Conservation (phyloP, 2,329 filamentous ascomycete genomes). For the Tolypocladium endophyticum region DNA sequence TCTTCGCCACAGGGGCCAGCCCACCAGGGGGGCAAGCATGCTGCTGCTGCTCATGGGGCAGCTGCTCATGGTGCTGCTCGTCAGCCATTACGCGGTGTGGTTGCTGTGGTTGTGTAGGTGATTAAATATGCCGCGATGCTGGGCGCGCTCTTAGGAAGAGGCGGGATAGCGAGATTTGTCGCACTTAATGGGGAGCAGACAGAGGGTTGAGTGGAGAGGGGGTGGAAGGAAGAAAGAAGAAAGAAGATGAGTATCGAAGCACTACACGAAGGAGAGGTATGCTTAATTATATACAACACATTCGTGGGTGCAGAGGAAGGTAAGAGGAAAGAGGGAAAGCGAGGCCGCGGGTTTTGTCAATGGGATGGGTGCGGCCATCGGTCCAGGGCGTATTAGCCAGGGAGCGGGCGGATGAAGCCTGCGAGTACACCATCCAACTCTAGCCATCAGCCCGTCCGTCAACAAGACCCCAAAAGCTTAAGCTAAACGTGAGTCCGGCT, state of each 20-base stretch:
- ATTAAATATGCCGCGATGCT: background rate
- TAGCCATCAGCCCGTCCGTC: background rate
- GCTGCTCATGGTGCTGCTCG: conserved; percentile 12
- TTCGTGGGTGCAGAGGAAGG: conserved; percentile 37
- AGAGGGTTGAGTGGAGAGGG: conserved; percentile 6
- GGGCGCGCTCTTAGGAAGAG: background rate
- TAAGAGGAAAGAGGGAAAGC: conserved; percentile 10
- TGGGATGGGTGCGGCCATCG: conserved; percentile 9
- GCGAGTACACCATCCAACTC: background rate
- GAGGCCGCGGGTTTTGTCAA: conserved; percentile 23
- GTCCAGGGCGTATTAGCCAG: background rate
- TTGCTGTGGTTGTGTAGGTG: background rate
- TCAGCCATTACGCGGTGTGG: conserved; percentile 38
- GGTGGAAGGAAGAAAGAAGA: conserved; percentile 7
- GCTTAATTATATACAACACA: conserved; percentile 32
- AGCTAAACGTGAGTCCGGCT: background rate
- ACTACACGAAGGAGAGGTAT: conserved; percentile 37
- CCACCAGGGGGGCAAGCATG: conserved; percentile 16
- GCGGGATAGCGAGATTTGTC: conserved; percentile 1
- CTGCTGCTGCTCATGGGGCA: background rate
- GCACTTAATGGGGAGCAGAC: background rate
- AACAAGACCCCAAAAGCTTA: background rate
- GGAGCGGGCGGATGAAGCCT: background rate
- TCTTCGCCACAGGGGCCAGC: conserved; percentile 20
- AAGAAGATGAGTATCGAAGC: conserved; percentile 21